These are phyloP conservation scores for Russula sp. DNA, from an alignment of 768 basidiomycete genomes.

Conservation along the genomic window DNA sequence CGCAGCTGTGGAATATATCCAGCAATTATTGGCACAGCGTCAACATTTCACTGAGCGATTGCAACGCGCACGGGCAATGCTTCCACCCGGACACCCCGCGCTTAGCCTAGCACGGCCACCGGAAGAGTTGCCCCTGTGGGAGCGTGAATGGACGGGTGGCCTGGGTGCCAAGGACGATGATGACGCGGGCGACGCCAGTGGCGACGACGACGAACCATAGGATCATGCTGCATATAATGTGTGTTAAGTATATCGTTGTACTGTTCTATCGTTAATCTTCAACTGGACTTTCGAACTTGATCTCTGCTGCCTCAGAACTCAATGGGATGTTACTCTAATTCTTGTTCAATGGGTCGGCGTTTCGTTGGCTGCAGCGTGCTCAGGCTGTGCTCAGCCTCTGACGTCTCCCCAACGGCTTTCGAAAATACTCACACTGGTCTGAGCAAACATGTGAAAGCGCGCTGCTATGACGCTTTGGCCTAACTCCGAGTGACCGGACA, in stretches of 20 bases:
- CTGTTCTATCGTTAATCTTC: conserved; percentile 20
- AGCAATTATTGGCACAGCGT: conserved; percentile 56
- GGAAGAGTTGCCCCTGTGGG: conserved; percentile 54
- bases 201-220: conserved; percentile 25
- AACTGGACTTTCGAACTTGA: conserved; percentile 11
- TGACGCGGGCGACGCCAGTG: conserved; percentile 16
- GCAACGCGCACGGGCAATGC: conserved; percentile 47
- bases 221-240: conserved; percentile 19
- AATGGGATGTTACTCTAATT: background rate
- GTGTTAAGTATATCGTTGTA: conserved; percentile 22
- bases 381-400: background rate
- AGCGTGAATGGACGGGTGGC: conserved; percentile 80
- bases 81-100: conserved; percentile 59
- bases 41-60: conserved; percentile 52
- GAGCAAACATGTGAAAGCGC: conserved; percentile 6
- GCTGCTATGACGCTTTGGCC: background rate
- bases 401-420: background rate
- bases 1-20: conserved; percentile 82
- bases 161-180: conserved; percentile 31
- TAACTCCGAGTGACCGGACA: conserved; percentile 7
- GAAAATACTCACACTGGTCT: background rate
- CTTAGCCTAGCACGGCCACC: conserved; percentile 31
- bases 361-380: background rate
- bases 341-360: background rate
- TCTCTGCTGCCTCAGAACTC: background rate